Conservation (phyloP, 2,329 filamentous ascomycete genomes). For the Neopestalotiopsis sp. region DNA sequence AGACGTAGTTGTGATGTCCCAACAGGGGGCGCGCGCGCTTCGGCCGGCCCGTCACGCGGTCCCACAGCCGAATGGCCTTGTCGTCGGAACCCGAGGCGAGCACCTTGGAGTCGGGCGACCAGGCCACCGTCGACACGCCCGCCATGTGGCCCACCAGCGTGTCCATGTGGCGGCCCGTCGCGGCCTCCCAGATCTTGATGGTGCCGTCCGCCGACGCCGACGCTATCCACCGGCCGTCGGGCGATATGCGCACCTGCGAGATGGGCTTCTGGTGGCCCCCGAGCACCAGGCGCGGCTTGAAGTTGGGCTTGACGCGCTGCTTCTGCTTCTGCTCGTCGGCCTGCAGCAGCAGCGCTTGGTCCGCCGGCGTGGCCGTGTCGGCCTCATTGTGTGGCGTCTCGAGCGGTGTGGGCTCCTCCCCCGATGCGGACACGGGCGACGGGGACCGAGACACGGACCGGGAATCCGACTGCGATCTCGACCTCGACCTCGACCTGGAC, state of each 20-base stretch:
- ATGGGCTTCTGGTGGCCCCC: constrained; percentile 80
- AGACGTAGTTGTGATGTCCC: constrained; percentile 96
- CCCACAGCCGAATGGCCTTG: constrained; percentile 94
- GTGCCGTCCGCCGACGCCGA: constrained; percentile 89
- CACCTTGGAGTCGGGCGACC: constrained; percentile 87
- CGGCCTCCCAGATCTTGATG: constrained; percentile 87
- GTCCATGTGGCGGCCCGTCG: constrained; percentile 79
- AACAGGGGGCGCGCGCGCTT: constrained; percentile 65
- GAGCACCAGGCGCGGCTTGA: constrained; percentile 72
- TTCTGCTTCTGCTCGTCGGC: neutral
- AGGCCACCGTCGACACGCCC: constrained; percentile 90
- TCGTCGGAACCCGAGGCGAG: constrained; percentile 94
- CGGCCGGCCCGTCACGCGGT: constrained; percentile 66
- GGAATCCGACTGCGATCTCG: constrained; percentile 27
- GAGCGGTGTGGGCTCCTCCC: constrained; percentile 25
- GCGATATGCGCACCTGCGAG: constrained; percentile 87
- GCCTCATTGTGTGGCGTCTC: constrained; percentile 21
- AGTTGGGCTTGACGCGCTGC: constrained; percentile 66
- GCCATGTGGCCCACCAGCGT: constrained; percentile 93
- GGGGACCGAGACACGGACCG: constrained; percentile 27
- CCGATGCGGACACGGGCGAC: constrained; percentile 19
- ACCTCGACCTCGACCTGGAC: constrained; percentile 21
- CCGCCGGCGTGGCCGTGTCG: constrained; percentile 33
- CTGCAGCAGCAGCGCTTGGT: neutral
- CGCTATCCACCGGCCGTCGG: constrained; percentile 87